Conservation (phyloP, 495 filamentous ascomycete genomes). For the Podospora didyma region DNA sequence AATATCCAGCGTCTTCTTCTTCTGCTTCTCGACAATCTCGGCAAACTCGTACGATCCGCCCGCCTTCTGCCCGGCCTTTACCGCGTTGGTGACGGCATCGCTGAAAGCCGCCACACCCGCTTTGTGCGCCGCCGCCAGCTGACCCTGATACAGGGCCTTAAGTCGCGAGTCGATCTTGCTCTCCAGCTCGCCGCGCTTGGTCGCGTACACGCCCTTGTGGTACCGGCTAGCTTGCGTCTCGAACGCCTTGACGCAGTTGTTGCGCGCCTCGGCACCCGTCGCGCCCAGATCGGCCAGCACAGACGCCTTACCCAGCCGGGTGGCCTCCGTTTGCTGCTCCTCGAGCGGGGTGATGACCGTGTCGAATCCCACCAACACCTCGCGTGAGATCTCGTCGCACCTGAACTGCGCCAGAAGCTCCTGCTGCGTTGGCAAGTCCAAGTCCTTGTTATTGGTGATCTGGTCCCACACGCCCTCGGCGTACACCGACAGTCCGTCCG, state of each 20-base stretch:
- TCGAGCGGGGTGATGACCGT: slow-evolving; percentile 77
- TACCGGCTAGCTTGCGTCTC: slow-evolving; percentile 88
- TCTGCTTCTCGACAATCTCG: slow-evolving; percentile 83
- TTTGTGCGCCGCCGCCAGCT: slow-evolving; percentile 85
- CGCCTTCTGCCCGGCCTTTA: slow-evolving; percentile 88
- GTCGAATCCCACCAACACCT: slow-evolving; percentile 82
- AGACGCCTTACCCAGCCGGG: slow-evolving; percentile 62
- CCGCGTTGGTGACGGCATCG: slow-evolving; percentile 69
- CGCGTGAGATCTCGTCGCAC: slow-evolving; percentile 90
- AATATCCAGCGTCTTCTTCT: slow-evolving; percentile 63
- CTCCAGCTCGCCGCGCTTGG: slow-evolving; percentile 81
- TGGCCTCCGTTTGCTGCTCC: slow-evolving; percentile 71
- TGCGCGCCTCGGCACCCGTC: slow-evolving; percentile 67
- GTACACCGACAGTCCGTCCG: slow-evolving; percentile 90
- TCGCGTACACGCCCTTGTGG: slow-evolving; percentile 87
- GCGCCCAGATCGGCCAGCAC: slow-evolving; percentile 74
- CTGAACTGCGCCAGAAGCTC: slow-evolving; percentile 95
- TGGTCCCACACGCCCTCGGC: slow-evolving; percentile 95
- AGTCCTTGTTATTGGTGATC: slow-evolving; percentile 96
- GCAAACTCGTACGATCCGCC: slow-evolving; percentile 88
- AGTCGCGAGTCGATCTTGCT: slow-evolving; percentile 79
- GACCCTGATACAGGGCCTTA: slow-evolving; percentile 81
- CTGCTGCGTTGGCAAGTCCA: slow-evolving; percentile 95
- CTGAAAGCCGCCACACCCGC: slow-evolving; percentile 81
- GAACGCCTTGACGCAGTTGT: slow-evolving; percentile 74